A percentile compares a stretch with the other conserved stretches of the same genome.
These are phyloP conservation scores for Colletotrichum lupini DNA, from an alignment of 2,329 filamentous ascomycete genomes.

Conservation along the genomic window DNA sequence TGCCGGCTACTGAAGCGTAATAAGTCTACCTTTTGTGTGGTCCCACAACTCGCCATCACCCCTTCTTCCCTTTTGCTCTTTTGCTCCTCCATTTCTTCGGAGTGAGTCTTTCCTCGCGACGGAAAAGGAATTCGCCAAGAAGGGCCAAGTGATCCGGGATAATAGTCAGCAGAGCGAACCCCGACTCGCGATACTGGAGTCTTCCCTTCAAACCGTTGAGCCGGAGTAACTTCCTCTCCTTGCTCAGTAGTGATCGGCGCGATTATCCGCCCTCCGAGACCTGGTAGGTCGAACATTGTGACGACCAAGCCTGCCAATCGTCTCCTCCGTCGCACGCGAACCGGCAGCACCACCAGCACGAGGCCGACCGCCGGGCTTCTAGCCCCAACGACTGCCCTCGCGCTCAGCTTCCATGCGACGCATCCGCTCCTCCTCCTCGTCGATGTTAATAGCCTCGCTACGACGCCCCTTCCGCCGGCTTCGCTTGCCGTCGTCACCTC, in stretches of 20 bases:
- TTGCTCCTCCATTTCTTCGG: not conserved
- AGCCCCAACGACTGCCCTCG: conserved; percentile 63
- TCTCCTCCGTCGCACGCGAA: not conserved
- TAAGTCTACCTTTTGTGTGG: not conserved
- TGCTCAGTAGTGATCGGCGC: conserved; percentile 7
- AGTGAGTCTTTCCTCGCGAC: not conserved
- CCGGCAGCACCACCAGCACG: not conserved
- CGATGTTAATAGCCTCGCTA: conserved; percentile 58
- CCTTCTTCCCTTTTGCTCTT: not conserved
- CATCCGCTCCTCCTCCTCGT: conserved; percentile 64
- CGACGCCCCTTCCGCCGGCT: conserved; percentile 61
- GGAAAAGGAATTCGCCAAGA: not conserved
- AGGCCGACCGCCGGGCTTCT: conserved; percentile 28
- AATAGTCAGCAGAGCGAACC: too few species aligned
- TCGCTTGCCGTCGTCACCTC: conserved; percentile 44
- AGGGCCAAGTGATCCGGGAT: too few species aligned
- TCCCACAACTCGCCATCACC: not conserved
- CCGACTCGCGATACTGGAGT: not conserved
- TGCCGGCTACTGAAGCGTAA: conserved; percentile 20
- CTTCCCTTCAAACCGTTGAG: not conserved
- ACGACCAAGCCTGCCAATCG: not conserved
- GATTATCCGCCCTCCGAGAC: not conserved
- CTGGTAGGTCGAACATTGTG: not conserved
- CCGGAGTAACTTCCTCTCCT: not conserved
- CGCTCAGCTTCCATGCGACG: conserved; percentile 69